Evolutionary conservation across 257 asterid species (phyloP), one percentile per base, ranked within the genome.

Genomic region (Ilex aquifolium): DNA sequence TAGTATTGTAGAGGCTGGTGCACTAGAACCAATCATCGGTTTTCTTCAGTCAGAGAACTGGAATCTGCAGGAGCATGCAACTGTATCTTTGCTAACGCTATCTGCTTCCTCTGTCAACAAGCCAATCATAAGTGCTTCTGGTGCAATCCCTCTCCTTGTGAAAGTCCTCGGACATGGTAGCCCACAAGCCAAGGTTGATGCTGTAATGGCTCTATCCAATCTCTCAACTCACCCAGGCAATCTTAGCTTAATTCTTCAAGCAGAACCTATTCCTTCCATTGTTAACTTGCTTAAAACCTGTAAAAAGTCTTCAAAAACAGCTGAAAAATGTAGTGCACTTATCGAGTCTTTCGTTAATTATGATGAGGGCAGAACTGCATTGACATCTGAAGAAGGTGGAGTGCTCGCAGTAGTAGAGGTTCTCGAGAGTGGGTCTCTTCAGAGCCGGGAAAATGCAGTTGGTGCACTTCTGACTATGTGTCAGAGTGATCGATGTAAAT

Each of bases 181-280:
- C 74, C 56, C 82, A 9, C 99, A 85, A 52, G 89, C 92, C 21
- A 92, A 85, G 78, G 76, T 66, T 52, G 99, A 92, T 53, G 88
- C 97, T 1, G 83, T 87, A 10, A 73, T 87, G 94, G 97, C 95
- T 68, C 97, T 92, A n/a, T 81, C 80, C 80, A 92, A 92, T 74
- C 85, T 92, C 32, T 90, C 96, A 0, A 79, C 94, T 32, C 83
- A 87, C 59, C 73, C 82, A 27, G 86, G 82, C 64, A 78, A 84
- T 58, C 67, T 85, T 42, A 69, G 29, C 62, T 70, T 64, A 61
- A 83, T 90, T 80, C 91, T 92, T 27, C 72, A 56, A 39, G 69
- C 82, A 5, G 70, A 83, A 17, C 99, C 99, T 3, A 72, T 90
- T 32, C 91, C 95, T 52, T 71, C 82, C 17, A 68, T 90, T 36